phyloP scores from a whole-genome alignment of 2,329 filamentous ascomycete species.

The Exophiala sp. region DNA sequence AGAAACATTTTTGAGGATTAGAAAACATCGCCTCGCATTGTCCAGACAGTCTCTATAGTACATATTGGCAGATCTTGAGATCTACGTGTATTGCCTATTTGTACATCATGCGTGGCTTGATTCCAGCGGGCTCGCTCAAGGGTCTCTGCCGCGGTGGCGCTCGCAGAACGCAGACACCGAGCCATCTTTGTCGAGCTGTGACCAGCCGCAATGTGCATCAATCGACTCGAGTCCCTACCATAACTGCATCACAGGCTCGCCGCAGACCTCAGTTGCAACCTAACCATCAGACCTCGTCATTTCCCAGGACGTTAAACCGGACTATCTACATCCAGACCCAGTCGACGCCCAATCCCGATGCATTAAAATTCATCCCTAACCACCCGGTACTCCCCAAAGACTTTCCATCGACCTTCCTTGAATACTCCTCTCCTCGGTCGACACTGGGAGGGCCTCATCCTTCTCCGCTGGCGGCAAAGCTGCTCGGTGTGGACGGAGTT shows the following conservation, averaged over 20 bases:
- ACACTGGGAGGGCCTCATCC: slow-evolving; percentile 85
- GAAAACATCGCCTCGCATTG: neutral
- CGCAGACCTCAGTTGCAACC: slow-evolving; percentile 43
- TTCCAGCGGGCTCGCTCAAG: slow-evolving; percentile 2
- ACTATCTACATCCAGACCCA: slow-evolving; percentile 98
- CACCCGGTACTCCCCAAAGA: slow-evolving; percentile 71
- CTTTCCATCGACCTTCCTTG: slow-evolving; percentile 71
- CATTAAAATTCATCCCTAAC: slow-evolving; percentile 93
- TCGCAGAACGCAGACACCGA: slow-evolving; percentile 2
- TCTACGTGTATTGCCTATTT: too few relatives aligned
- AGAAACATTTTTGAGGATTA: slow-evolving; percentile 1
- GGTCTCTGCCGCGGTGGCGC: slow-evolving; percentile 2
- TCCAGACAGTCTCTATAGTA: neutral
- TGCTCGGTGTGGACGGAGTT: slow-evolving; percentile 93
- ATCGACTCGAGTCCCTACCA: slow-evolving; percentile 41
- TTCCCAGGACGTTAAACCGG: slow-evolving; percentile 45
- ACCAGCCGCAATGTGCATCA: slow-evolving; percentile 31
- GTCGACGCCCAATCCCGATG: slow-evolving; percentile 84
- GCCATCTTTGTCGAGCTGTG: slow-evolving; percentile 6
- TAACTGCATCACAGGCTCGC: slow-evolving; percentile 44
- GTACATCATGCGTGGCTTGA: slow-evolving; percentile 13
- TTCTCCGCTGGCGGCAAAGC: slow-evolving; percentile 80
- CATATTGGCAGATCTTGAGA: neutral
- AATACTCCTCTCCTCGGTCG: slow-evolving; percentile 83
- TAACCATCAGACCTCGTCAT: slow-evolving; percentile 35